Percentiles rank a stretch among this genome's conserved stretches.
phyloP scores from a whole-genome alignment of 345 rosid genomes.

The Populus pruinosa region DNA sequence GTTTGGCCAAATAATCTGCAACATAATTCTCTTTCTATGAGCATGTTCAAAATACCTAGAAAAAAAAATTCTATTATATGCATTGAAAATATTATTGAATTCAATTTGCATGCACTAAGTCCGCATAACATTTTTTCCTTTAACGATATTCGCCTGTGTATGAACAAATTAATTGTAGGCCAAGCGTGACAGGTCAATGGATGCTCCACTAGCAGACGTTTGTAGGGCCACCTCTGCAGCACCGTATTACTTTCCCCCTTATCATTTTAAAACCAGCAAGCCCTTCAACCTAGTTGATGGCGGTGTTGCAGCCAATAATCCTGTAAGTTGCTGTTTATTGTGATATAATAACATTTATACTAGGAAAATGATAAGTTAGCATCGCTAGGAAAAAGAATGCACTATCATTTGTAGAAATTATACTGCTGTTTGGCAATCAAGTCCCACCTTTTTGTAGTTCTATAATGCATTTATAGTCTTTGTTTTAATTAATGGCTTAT shows the following conservation, averaged over 20 bases:
- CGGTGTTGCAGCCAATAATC: slow-evolving; percentile 15
- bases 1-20: too few relatives aligned
- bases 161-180: neutral
- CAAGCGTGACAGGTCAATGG: neutral
- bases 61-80: too few relatives aligned
- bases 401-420: too few relatives aligned
- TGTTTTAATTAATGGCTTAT: neutral
- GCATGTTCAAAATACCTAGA: too few relatives aligned
- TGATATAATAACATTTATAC: neutral
- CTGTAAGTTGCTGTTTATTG: too few relatives aligned
- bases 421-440: too few relatives aligned
- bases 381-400: too few relatives aligned
- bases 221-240: slow-evolving; percentile 19
- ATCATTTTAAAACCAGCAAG: slow-evolving; percentile 9
- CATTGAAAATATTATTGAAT: neutral
- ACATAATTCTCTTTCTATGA: too few relatives aligned
- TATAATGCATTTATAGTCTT: neutral
- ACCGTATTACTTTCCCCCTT: slow-evolving; percentile 17
- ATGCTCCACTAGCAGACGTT: slow-evolving; percentile 5
- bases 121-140: neutral
- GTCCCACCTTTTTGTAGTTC: neutral
- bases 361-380: neutral
- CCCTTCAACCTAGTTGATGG: slow-evolving; percentile 21
- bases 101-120: neutral
- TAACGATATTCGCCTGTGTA: neutral